Conservation (phyloP, 1,284 basidiomycete species). For the Papiliotrema laurentii region DNA sequence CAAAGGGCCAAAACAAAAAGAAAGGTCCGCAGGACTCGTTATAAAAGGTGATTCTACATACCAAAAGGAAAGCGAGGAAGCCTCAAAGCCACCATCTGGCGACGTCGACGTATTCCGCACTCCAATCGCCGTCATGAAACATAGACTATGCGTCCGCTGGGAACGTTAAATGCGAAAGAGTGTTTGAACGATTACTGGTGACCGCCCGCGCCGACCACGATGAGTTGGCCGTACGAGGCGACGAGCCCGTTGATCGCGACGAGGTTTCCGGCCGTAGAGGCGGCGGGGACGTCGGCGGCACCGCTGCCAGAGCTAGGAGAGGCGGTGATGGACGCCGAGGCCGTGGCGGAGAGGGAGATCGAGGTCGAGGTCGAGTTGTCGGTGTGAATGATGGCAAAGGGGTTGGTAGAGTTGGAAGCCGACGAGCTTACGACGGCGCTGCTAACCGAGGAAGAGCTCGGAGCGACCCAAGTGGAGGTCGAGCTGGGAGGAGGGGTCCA, state of each 20-base stretch:
- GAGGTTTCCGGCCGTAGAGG: conserved; percentile 6
- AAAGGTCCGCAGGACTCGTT: too few species aligned
- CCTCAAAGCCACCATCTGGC: too few species aligned
- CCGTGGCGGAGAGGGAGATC: conserved; percentile 3
- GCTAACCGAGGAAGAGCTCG: conserved; percentile 4
- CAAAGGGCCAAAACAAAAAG: too few species aligned
- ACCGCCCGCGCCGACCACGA: conserved; percentile 14
- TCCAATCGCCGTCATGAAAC: too few species aligned
- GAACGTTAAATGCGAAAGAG: too few species aligned
- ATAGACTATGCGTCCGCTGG: too few species aligned
- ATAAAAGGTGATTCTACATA: too few species aligned
- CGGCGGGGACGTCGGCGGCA: background rate
- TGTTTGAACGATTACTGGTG: background rate
- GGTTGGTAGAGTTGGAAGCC: conserved; percentile 4
- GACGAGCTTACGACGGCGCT: background rate
- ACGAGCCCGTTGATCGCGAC: conserved; percentile 15
- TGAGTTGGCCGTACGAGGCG: conserved; percentile 14
- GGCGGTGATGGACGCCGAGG: conserved; percentile 2
- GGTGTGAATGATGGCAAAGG: conserved; percentile 7
- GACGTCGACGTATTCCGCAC: too few species aligned
- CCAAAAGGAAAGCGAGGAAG: too few species aligned
- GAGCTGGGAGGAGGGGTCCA: conserved; percentile 11
- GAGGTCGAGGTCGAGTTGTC: conserved; percentile 5
- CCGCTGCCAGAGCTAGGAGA: background rate
- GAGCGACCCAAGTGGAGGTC: conserved; percentile 9